Base-by-base conservation (phyloP, 176 grass and related monocot genomes). In the Cymbopogon citratus region DNA sequence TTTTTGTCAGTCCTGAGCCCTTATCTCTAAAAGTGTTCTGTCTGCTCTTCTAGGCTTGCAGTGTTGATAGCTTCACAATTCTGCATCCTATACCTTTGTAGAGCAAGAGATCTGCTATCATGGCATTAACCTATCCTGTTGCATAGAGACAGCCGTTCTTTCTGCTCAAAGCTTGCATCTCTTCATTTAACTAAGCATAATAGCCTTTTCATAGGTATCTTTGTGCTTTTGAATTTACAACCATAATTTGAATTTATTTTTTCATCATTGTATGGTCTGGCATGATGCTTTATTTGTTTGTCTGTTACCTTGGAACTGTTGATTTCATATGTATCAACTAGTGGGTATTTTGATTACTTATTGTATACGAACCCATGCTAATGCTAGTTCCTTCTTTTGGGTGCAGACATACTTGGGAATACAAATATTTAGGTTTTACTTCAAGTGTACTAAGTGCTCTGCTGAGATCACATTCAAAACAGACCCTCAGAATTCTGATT, bases 401-500 rank as follows among this genome's bases (percentile, higher is more conserved):
- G 40, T 41, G 64, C 87, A 89, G 87, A 64, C 71, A 43, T 94
- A 94, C 83, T 60, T 94, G 81, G 92, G 92, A 64, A 91, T 91
- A 80, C 92, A 89, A 85, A 73, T 92, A 77, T 92, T 91, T 83
- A 84, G 92, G 59, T 91, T 94, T 74, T 94, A 94, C 66, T 90
- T 94, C 78, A 92, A 92, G 74, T 94, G 92, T 27, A 90, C 92
- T 51, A 94, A 44, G 80, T 94, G 92, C 59, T 94, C 90, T 66
- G 84, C 92, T 5, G 92, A 92, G 71, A 94, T 94, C 16, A 90
- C 92, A 9, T 92, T 92, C 67, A 94, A 92, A 87, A 94, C 92
- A 21, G 92, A 94, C 25, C 92, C 92, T 67, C 92, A 92, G 71
- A 94, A 94, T 75, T 92, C 92, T 68, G 92, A 94, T 11, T 94